phyloP scores from a whole-genome alignment of 176 grass and related monocot species.

The Metroxylon sagu region DNA sequence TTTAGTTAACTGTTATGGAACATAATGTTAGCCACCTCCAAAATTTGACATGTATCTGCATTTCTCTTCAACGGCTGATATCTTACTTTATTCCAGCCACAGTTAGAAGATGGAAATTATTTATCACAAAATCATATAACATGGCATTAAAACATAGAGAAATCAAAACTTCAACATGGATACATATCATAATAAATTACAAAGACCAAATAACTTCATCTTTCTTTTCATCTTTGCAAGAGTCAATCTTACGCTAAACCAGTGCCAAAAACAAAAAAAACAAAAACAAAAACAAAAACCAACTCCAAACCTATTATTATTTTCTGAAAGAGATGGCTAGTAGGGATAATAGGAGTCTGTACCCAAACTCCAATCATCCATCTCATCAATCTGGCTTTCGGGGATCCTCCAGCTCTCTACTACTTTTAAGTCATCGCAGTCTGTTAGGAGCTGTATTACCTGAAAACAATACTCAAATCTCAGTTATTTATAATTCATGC shows the following conservation, averaged over 20 bases:
- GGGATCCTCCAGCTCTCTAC: conserved; percentile 72
- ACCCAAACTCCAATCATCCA: conserved; percentile 53
- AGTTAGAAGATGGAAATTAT: too few species aligned
- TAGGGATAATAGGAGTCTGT: conserved; percentile 33
- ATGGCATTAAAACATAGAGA: too few species aligned
- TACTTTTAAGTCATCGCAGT: conserved; percentile 41
- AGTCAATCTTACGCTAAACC: neutral
- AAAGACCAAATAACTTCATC: too few species aligned
- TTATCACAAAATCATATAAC: too few species aligned
- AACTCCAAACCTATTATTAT: neutral
- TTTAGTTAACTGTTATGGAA: too few species aligned
- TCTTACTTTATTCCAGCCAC: too few species aligned
- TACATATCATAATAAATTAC: too few species aligned
- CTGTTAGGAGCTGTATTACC: conserved; percentile 63
- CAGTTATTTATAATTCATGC: neutral
- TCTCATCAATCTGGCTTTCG: conserved; percentile 53
- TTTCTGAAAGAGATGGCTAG: neutral
- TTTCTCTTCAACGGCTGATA: too few species aligned
- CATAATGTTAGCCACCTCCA: too few species aligned
- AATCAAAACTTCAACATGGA: too few species aligned
- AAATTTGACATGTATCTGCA: too few species aligned
- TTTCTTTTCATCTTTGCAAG: too few species aligned
- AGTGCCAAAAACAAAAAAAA: conserved; percentile 11
- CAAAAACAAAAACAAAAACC: conserved; percentile 12
- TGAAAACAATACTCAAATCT: neutral